Conservation (phyloP, 1,284 basidiomycete species). For the Rhodotorula sp. region DNA sequence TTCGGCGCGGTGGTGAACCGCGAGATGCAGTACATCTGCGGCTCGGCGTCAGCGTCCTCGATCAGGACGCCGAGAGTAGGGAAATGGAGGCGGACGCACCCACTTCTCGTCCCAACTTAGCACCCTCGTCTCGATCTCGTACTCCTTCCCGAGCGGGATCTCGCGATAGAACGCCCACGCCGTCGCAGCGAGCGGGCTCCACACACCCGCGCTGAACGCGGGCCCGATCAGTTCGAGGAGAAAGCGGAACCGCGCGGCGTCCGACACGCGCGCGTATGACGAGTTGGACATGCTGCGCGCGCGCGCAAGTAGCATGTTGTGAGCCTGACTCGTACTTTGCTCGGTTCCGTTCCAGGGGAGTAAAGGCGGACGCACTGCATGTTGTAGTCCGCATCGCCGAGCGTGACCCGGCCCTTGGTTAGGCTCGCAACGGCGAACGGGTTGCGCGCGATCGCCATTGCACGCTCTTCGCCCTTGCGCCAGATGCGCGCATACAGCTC, state of each 20-base stretch:
- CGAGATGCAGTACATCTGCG: constrained; percentile 35
- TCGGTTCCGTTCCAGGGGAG: no score
- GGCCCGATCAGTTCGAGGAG: constrained; percentile 34
- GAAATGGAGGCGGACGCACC: constrained; percentile 3
- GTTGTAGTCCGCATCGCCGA: constrained; percentile 34
- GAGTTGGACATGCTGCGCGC: constrained; percentile 36
- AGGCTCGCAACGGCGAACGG: constrained; percentile 27
- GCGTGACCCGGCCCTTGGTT: constrained; percentile 19
- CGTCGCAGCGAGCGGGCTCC: constrained; percentile 32
- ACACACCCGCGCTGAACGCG: constrained; percentile 25
- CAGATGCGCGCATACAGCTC: constrained; percentile 18
- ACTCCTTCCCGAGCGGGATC: constrained; percentile 31
- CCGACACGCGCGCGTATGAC: constrained; percentile 29
- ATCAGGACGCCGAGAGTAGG: no score
- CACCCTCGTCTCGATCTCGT: constrained; percentile 34
- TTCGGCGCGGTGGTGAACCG: constrained; percentile 35
- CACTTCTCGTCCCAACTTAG: constrained; percentile 39
- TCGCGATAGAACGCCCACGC: constrained; percentile 30
- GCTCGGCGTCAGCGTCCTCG: not conserved
- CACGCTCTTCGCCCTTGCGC: constrained; percentile 23
- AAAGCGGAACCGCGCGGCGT: constrained; percentile 35
- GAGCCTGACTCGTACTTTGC: no score
- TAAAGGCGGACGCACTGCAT: constrained; percentile 22
- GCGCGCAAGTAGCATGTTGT: not conserved
- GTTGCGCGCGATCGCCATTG: constrained; percentile 27